Evolutionary conservation across 1,139 yeast genomes (phyloP), one percentile per base, ranked within the genome.

Genomic region (Zygosaccharomyces sapae): DNA sequence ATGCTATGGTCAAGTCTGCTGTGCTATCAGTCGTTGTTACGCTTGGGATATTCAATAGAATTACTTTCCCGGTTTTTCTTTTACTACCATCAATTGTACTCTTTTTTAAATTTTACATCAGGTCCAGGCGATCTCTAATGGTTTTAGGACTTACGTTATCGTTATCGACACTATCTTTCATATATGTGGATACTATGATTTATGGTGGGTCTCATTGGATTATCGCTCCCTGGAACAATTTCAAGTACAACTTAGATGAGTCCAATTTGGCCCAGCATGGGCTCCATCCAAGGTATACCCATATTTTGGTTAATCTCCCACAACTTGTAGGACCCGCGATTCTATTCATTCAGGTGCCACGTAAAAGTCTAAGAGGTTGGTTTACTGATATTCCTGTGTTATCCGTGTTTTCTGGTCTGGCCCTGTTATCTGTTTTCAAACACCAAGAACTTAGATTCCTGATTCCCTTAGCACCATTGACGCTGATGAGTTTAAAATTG

Each of bases 401-500:
- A 38, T 68, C 90, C 0, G 72, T 83, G 0, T 50, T 76, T 1
- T 80, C 95, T 10, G 95, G 90, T 0, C 33, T 87, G 1, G 4
- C 70, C 0, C 49, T 79, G 4, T 71, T 92, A 24, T 87, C 97
- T 0, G 3, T 79, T 0, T 74, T 88, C 10, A 95, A 95, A 7
- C 99, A 94, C 62, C 98, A 94, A 64, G 99, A 94, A 63, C 72
- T 87, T 24, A 72, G 99, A 40, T 94, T 94, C 63, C 68, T 94
- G 41, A 59, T 82, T 0, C 98, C 98, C 0, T 60, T 83, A 18
- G 70, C 86, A 1, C 97, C 97, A 0, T 68, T 90, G 5, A 64
- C 82, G 5, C 79, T 86, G 56, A 75, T 82, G 46, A 78, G 34
- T 13, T 29, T 46, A 9, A 31, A 19, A 13, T 29, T 36, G 5